These are phyloP conservation scores for Phytophthora ohioensis DNA, from an alignment of 352 stramenopile species.

Conservation along the genomic window DNA sequence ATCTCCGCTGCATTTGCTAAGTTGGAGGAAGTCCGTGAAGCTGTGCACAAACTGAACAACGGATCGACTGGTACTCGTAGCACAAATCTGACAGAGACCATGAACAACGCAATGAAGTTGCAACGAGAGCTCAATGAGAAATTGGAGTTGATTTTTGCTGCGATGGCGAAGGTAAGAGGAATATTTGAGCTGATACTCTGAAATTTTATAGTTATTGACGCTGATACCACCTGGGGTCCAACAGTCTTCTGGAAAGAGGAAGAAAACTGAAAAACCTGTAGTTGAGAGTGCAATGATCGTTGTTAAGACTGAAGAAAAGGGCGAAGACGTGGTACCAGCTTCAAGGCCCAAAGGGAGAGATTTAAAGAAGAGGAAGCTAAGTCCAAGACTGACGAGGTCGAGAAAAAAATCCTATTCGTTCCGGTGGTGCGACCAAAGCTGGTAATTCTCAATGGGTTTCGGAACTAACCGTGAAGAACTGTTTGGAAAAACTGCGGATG, in stretches of 20 bases:
- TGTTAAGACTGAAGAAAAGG: background rate
- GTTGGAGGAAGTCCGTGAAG: constrained; percentile 20
- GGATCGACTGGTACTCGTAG: constrained; percentile 4
- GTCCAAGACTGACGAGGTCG: background rate
- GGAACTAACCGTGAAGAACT: constrained; percentile 1
- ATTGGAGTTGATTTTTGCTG: background rate
- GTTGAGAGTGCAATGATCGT: background rate
- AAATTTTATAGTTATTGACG: background rate
- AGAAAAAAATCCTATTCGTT: background rate
- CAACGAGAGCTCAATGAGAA: constrained; percentile 1
- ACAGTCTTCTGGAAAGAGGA: constrained; percentile 3
- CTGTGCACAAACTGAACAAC: constrained; percentile 12
- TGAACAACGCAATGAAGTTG: constrained; percentile 5
- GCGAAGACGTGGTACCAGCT: background rate
- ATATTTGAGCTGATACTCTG: background rate
- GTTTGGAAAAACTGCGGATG: constrained; percentile 4
- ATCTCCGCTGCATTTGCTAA: constrained; percentile 13
- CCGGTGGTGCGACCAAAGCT: background rate
- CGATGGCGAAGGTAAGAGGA: constrained; percentile 1
- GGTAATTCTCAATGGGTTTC: background rate
- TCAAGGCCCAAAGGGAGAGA: background rate
- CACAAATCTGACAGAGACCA: constrained; percentile 1
- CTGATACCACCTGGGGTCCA: background rate
- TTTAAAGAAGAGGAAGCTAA: background rate
- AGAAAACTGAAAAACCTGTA: background rate